phyloP scores from a whole-genome alignment of 2,329 filamentous ascomycete genomes.

The Nemania sp. region DNA sequence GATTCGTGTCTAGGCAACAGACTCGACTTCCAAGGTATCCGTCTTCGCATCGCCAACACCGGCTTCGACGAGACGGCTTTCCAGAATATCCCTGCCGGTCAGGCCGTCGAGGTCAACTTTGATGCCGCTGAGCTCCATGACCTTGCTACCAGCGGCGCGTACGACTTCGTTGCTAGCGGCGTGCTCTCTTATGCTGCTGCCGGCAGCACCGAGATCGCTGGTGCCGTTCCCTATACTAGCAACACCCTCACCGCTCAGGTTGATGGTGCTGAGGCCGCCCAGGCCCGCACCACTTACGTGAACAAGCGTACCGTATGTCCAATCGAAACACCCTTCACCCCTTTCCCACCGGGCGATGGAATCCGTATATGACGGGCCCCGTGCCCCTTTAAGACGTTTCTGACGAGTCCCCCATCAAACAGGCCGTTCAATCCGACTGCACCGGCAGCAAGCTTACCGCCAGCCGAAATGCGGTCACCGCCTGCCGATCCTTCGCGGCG shows the following conservation, averaged over 20 bases:
- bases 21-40: conserved; percentile 50
- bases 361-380: background rate
- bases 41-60: conserved; percentile 52
- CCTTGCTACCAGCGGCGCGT: conserved; percentile 55
- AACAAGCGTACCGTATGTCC: conserved; percentile 52
- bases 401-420: background rate
- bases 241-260: conserved; percentile 63
- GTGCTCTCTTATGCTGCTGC: conserved; percentile 59
- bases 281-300: conserved; percentile 52
- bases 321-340: background rate
- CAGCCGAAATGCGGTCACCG: conserved; percentile 55
- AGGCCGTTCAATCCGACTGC: conserved; percentile 57
- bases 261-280: conserved; percentile 58
- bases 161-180: conserved; percentile 60
- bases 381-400: background rate
- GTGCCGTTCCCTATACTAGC: conserved; percentile 60
- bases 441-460: conserved; percentile 50
- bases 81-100: conserved; percentile 51
- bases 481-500: conserved; percentile 58
- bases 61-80: conserved; percentile 55
- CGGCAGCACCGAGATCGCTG: conserved; percentile 57
- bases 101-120: conserved; percentile 58
- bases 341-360: background rate
- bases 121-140: conserved; percentile 62
- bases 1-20: conserved; percentile 20